Evolutionary conservation across 2,329 filamentous ascomycete genomes (phyloP), one percentile per base, ranked within the genome.

Genomic region (Fusarium fujikuroi): DNA sequence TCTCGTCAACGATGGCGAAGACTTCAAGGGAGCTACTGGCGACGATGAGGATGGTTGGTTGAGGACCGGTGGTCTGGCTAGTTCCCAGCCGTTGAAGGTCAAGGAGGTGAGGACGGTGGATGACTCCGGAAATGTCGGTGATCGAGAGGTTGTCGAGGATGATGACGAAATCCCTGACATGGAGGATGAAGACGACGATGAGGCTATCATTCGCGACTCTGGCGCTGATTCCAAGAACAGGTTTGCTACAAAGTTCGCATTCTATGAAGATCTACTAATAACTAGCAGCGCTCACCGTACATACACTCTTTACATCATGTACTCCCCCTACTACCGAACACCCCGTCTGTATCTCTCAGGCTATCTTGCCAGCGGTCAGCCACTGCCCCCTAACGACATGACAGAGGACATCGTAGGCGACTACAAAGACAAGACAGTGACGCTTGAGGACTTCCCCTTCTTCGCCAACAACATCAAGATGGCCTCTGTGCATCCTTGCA

Each of bases 231-330:
- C 83, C 60, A 84, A 81, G 71, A 86, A 82, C 71, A 85, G 84
- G 88, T 87, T 79, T 69, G 82, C 59, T 23, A 21, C 23, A 10
- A 21, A 28, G 37, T 23, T 30, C n/a, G 18, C 42, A 5, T 18
- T 4, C 23, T 16, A 30, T 9, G 21, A 21, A 21, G 4, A 36
- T 32, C n/a, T 42, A 30, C 66, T 73, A n/a, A 64, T 42, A 44
- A 11, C 25, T 12, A 47, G n/a, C 74, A 97, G 94, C 64, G 92
- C 93, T 60, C 89, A 93, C 58, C 93, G 96, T 76, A 97, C 94
- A n/a, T 99, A 99, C 83, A 97, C 93, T 49, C 92, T 99, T 75
- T 99, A 99, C 87, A 98, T 99, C 79, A 96, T 95, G 84, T 99
- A 99, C 85, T 94, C 95, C 9, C 93, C 95, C 42, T 98, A 97